Evolutionary conservation across 805 yeast genomes (phyloP).

Genomic region (Wickerhamiella sorbophila): DNA sequence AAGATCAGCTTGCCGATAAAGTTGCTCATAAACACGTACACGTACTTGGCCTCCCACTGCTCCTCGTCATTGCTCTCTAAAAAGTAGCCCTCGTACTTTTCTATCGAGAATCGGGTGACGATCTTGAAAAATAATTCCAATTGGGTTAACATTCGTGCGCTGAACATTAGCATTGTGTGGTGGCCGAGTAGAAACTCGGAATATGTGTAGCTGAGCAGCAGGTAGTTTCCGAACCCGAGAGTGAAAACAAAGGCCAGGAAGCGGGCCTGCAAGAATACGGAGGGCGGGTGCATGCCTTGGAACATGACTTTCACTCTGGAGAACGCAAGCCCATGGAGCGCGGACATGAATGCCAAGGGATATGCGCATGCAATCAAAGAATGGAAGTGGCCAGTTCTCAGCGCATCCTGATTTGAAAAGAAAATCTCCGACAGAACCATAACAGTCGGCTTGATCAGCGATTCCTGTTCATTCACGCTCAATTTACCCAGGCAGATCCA

Average conservation of each 20-base stretch:
- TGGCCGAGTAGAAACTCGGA: constrained; percentile 1
- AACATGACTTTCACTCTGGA: constrained; percentile 38
- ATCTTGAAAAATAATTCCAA: constrained; percentile 51
- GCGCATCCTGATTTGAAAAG: no score
- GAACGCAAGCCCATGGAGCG: constrained; percentile 61
- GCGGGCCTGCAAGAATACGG: constrained; percentile 26
- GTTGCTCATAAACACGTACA: constrained; percentile 45
- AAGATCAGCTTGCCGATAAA: constrained; percentile 33
- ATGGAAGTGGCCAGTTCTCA: no score
- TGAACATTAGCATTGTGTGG: neutral
- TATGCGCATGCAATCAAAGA: constrained; percentile 16
- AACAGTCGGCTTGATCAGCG: no score
- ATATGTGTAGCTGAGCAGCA: constrained; percentile 18
- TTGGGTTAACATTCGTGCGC: constrained; percentile 32
- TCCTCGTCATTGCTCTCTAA: constrained; percentile 37
- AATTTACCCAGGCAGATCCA: constrained; percentile 56
- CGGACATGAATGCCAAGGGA: constrained; percentile 33
- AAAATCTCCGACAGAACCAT: no score
- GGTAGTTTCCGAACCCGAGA: constrained; percentile 37
- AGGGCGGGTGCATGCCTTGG: constrained; percentile 30
- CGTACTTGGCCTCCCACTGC: constrained; percentile 56
- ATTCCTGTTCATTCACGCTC: no score
- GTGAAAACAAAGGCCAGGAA: constrained; percentile 33
- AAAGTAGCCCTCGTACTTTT: constrained; percentile 42
- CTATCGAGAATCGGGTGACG: constrained; percentile 36